Evolutionary conservation across 2,329 filamentous ascomycete species (phyloP).

Genomic region (Colletotrichum sp.): DNA sequence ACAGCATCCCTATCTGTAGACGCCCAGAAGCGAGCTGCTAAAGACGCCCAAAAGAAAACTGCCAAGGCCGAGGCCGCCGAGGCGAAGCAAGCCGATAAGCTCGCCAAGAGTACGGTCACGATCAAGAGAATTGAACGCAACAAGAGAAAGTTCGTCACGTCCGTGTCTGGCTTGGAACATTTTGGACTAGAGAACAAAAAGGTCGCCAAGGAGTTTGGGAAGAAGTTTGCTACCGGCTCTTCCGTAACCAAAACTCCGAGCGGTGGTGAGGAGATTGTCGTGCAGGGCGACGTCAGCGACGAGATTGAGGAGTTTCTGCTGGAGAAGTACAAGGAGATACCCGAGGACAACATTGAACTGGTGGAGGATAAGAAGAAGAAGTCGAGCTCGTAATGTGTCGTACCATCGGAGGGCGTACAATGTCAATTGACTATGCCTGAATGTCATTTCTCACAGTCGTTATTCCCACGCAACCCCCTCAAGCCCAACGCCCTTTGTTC

Average conservation of each 20-base stretch:
- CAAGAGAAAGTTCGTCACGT: slow-evolving; percentile 96
- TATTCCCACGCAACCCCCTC: neutral
- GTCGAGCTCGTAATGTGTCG: slow-evolving; percentile 19
- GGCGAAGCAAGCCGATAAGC: slow-evolving; percentile 80
- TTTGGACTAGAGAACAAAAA: slow-evolving; percentile 96
- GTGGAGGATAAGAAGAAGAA: slow-evolving; percentile 97
- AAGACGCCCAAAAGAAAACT: slow-evolving; percentile 96
- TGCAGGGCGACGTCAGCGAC: slow-evolving; percentile 95
- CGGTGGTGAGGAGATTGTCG: slow-evolving; percentile 94
- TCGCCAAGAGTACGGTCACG: slow-evolving; percentile 80
- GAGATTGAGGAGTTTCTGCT: slow-evolving; percentile 91
- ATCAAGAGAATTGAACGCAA: slow-evolving; percentile 99
- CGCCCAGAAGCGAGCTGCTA: slow-evolving; percentile 91
- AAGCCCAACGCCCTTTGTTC: neutral
- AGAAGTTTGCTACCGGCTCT: slow-evolving; percentile 96
- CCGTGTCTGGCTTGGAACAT: slow-evolving; percentile 86
- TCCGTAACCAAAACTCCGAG: slow-evolving; percentile 88
- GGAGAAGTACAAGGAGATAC: slow-evolving; percentile 88
- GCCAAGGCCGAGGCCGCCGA: slow-evolving; percentile 91
- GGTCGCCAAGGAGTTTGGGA: slow-evolving; percentile 93
- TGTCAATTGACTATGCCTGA: slow-evolving; percentile 13
- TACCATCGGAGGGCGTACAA: neutral
- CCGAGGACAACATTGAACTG: slow-evolving; percentile 92
- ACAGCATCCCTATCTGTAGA: slow-evolving; percentile 87
- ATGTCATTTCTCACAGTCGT: neutral